These are phyloP conservation scores for Phaffomyces thermotolerans DNA, from an alignment of 805 yeast species.

Conservation along the genomic window DNA sequence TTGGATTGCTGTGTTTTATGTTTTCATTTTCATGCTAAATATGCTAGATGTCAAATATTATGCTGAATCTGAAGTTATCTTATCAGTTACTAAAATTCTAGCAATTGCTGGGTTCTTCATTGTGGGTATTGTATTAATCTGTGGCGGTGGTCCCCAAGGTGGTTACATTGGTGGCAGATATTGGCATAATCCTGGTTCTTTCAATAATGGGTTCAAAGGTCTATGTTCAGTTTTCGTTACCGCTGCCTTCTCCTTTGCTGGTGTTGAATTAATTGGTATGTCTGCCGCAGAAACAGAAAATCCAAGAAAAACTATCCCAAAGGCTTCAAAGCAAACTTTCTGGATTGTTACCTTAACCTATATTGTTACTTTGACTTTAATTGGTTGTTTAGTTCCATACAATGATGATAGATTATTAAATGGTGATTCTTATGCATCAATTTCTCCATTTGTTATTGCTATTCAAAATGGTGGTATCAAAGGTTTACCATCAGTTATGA, in stretches of 20 bases:
- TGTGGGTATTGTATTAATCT: constrained; percentile 45
- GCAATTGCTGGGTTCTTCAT: constrained; percentile 57
- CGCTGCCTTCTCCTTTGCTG: constrained; percentile 53
- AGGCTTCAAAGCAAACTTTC: constrained; percentile 42
- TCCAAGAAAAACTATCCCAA: constrained; percentile 52
- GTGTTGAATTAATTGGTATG: constrained; percentile 53
- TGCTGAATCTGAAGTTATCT: constrained; percentile 45
- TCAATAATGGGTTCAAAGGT: constrained; percentile 63
- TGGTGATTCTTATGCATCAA: constrained; percentile 49
- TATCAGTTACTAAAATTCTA: constrained; percentile 65
- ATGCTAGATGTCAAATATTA: constrained; percentile 47
- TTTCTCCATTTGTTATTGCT: constrained; percentile 77
- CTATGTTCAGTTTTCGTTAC: constrained; percentile 43
- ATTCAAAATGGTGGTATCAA: constrained; percentile 53
- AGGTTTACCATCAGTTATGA: constrained; percentile 59
- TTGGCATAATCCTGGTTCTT: constrained; percentile 50
- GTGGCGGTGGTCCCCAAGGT: constrained; percentile 51
- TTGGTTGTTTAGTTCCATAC: constrained; percentile 69
- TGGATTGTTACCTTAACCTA: constrained; percentile 58
- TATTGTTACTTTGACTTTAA: constrained; percentile 45
- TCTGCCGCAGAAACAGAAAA: constrained; percentile 48
- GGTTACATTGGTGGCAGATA: constrained; percentile 38
- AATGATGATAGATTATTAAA: constrained; percentile 41
- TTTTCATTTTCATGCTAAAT: constrained; percentile 38
- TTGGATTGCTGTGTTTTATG: constrained; percentile 43